Percentiles rank a stretch among this genome's conserved stretches.
These are phyloP conservation scores for Monosporascus sp. DNA, from an alignment of 2,329 filamentous ascomycete species.

Conservation along the genomic window DNA sequence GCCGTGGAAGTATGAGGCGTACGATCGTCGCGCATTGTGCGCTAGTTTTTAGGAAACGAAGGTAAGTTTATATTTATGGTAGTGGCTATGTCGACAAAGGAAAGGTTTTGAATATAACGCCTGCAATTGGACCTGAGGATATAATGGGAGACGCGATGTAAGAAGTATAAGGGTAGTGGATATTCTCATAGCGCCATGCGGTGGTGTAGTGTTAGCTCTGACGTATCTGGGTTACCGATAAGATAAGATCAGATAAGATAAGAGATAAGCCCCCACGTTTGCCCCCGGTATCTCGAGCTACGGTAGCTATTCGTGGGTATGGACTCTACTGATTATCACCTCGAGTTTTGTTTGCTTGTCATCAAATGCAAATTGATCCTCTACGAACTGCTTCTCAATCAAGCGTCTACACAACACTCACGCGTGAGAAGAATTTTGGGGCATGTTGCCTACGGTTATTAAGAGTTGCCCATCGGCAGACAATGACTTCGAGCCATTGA, in stretches of 20 bases:
- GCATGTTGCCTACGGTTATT: slow-evolving; percentile 51
- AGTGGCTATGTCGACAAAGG: neutral
- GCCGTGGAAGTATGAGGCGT: slow-evolving; percentile 6
- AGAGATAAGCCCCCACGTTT: slow-evolving; percentile 10
- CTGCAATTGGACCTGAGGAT: neutral
- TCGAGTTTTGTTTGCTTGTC: neutral
- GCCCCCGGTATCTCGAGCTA: neutral
- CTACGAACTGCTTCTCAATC: too few species aligned
- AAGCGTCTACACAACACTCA: too few species aligned
- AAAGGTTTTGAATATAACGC: neutral
- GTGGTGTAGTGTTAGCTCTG: too few species aligned
- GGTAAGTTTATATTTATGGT: neutral
- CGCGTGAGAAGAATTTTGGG: neutral
- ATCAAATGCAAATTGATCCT: neutral
- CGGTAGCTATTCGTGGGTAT: neutral
- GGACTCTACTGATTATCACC: neutral
- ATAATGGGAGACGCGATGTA: neutral
- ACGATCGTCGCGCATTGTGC: slow-evolving; percentile 35
- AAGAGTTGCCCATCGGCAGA: slow-evolving; percentile 49
- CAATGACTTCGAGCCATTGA: slow-evolving; percentile 57
- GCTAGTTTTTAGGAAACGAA: too few species aligned
- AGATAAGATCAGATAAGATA: slow-evolving; percentile 6
- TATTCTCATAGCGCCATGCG: too few species aligned
- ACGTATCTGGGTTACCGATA: neutral
- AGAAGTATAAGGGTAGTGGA: too few species aligned